Conservation (phyloP, 371 early-diverging fungal genomes). For the Mucor racemosus region DNA sequence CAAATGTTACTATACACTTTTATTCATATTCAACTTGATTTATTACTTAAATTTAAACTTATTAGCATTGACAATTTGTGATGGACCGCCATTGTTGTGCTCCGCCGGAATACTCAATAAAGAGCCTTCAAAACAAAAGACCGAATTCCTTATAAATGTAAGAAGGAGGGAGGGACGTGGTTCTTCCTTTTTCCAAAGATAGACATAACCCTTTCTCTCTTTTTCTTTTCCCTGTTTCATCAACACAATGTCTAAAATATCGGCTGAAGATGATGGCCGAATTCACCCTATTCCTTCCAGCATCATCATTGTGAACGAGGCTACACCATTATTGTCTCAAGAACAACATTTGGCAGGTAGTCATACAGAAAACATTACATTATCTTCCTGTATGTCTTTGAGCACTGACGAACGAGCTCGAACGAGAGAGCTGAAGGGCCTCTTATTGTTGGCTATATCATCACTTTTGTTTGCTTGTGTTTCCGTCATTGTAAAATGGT, state of each 20-base stretch:
- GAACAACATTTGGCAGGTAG: conserved; percentile 20
- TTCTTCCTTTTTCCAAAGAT: too few relatives aligned
- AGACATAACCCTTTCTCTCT: background rate
- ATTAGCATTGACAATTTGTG: too few relatives aligned
- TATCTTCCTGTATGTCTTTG: conserved; percentile 15
- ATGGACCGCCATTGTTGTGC: too few relatives aligned
- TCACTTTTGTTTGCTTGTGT: conserved; percentile 74
- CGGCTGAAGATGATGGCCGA: background rate
- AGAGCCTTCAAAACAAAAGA: too few relatives aligned
- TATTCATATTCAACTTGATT: too few relatives aligned
- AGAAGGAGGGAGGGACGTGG: too few relatives aligned
- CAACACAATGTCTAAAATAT: background rate
- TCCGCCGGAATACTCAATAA: too few relatives aligned
- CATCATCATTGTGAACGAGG: conserved; percentile 31
- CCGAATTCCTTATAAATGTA: too few relatives aligned
- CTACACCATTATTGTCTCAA: conserved; percentile 29
- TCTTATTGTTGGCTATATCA: conserved; percentile 64
- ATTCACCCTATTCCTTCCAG: conserved; percentile 30
- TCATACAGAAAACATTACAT: background rate
- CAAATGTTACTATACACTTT: too few relatives aligned
- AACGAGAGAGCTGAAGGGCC: conserved; percentile 26
- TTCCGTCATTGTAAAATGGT: conserved; percentile 66
- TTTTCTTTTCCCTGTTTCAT: background rate
- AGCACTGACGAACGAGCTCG: conserved; percentile 8
- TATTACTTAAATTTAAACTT: too few relatives aligned